Conservation (phyloP, 805 yeast genomes). For the Isabelozyma gotoi region DNA sequence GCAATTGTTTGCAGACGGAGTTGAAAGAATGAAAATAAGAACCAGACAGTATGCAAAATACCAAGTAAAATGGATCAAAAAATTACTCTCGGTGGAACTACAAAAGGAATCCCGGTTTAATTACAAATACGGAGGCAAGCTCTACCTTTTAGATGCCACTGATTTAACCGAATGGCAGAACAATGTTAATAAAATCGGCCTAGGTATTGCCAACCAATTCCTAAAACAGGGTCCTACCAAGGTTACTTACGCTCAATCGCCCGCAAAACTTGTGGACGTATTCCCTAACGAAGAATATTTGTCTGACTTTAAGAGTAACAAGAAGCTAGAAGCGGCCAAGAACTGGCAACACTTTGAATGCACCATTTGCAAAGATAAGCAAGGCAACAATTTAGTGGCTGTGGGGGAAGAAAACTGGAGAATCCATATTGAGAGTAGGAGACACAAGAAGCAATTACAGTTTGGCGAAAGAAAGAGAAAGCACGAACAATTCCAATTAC, state of each 20-base stretch:
- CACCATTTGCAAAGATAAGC: slow-evolving; percentile 57
- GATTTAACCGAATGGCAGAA: slow-evolving; percentile 62
- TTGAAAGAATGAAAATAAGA: slow-evolving; percentile 75
- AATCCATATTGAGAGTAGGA: slow-evolving; percentile 63
- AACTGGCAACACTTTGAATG: slow-evolving; percentile 74
- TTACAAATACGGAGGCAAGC: slow-evolving; percentile 58
- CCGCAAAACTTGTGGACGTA: slow-evolving; percentile 19
- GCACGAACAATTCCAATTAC: slow-evolving; percentile 21
- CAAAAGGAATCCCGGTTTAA: slow-evolving; percentile 43
- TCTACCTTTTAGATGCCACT: slow-evolving; percentile 75
- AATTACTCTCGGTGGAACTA: slow-evolving; percentile 62
- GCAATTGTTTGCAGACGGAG: slow-evolving; percentile 41
- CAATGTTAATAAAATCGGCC: slow-evolving; percentile 57
- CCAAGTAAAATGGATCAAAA: slow-evolving; percentile 89
- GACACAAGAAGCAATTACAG: slow-evolving; percentile 58
- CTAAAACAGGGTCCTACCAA: slow-evolving; percentile 23
- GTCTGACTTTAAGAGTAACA: slow-evolving; percentile 33
- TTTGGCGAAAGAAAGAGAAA: slow-evolving; percentile 51
- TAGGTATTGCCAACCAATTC: slow-evolving; percentile 43
- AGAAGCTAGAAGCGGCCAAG: slow-evolving; percentile 27
- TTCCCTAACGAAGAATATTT: slow-evolving; percentile 24
- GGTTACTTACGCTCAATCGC: slow-evolving; percentile 26
- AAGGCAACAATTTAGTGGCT: slow-evolving; percentile 56
- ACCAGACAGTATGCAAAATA: slow-evolving; percentile 85
- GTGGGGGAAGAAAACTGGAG: slow-evolving; percentile 75